phyloP scores from a whole-genome alignment of 768 basidiomycete genomes.

The Cantharellus anzutake region DNA sequence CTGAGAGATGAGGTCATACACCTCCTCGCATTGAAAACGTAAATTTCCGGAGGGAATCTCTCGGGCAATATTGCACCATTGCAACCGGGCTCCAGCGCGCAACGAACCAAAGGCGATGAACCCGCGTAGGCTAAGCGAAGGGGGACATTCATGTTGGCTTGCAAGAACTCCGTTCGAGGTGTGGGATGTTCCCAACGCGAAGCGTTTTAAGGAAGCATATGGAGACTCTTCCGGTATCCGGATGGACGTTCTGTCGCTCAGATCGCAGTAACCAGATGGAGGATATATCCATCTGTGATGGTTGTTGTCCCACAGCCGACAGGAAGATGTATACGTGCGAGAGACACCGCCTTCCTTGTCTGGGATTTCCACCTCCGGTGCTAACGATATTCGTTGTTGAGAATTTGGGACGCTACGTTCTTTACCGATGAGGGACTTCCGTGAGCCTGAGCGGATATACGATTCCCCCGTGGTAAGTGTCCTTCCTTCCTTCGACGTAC shows the following conservation, averaged over 20 bases:
- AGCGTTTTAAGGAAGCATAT: constrained; percentile 22
- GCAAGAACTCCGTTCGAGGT: constrained; percentile 26
- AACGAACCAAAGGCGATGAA: constrained; percentile 26
- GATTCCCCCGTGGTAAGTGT: not conserved
- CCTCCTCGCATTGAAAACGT: constrained; percentile 22
- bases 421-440: too few relatives aligned
- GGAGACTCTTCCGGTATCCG: too few relatives aligned
- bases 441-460: too few relatives aligned
- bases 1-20: constrained; percentile 27
- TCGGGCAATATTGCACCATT: constrained; percentile 34
- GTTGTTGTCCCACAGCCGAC: constrained; percentile 16
- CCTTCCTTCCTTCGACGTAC: not conserved
- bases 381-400: too few relatives aligned
- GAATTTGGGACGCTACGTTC: too few relatives aligned
- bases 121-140: constrained; percentile 27
- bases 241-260: too few relatives aligned
- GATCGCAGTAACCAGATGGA: too few relatives aligned
- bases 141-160: constrained; percentile 23
- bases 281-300: too few relatives aligned
- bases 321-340: too few relatives aligned
- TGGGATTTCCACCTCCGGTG: too few relatives aligned
- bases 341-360: not conserved
- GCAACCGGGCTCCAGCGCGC: constrained; percentile 26
- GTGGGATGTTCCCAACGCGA: constrained; percentile 18
- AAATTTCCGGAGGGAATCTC: constrained; percentile 23